A percentile compares a stretch with the other conserved stretches of the same genome.
These are phyloP conservation scores for Geotrichum ghanense DNA, from an alignment of 805 yeast genomes.

Conservation along the genomic window DNA sequence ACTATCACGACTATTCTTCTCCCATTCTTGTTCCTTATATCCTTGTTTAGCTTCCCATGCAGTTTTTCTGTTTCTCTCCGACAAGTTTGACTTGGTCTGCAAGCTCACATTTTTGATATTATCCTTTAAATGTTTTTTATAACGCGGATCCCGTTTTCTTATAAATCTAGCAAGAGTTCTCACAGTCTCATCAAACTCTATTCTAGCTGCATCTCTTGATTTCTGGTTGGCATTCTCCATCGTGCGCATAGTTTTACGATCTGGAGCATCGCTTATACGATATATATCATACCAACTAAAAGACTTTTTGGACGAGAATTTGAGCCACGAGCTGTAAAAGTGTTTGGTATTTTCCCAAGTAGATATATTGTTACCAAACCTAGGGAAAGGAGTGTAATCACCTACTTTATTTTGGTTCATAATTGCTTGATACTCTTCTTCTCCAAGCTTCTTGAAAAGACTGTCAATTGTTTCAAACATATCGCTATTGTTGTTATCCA, in stretches of 20 bases:
- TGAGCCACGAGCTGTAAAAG: constrained; percentile 72
- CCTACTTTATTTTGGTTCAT: constrained; percentile 47
- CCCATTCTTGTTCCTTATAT: constrained; percentile 75
- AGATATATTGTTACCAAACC: constrained; percentile 59
- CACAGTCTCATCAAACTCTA: constrained; percentile 78
- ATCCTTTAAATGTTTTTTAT: constrained; percentile 29
- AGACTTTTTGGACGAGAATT: constrained; percentile 62
- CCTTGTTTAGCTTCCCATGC: constrained; percentile 19
- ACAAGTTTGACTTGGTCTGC: constrained; percentile 14
- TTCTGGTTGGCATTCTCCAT: constrained; percentile 89
- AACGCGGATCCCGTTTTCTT: constrained; percentile 72
- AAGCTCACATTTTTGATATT: constrained; percentile 32
- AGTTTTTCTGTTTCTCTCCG: constrained; percentile 19
- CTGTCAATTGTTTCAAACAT: constrained; percentile 57
- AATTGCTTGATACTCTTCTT: constrained; percentile 73
- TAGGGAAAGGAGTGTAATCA: constrained; percentile 44
- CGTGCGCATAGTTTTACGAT: constrained; percentile 74
- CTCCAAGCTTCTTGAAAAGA: constrained; percentile 63
- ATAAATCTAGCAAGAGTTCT: constrained; percentile 59
- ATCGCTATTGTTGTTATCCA: constrained; percentile 61
- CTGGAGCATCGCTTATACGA: constrained; percentile 71
- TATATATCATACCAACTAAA: constrained; percentile 88
- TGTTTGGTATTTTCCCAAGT: constrained; percentile 49
- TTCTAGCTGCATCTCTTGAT: constrained; percentile 63
- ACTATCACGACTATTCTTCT: constrained; percentile 41